Percentiles rank a stretch among this genome's conserved stretches.
phyloP scores from a whole-genome alignment of 2,329 filamentous ascomycete species.

The Graphiopsis chlorocephala region DNA sequence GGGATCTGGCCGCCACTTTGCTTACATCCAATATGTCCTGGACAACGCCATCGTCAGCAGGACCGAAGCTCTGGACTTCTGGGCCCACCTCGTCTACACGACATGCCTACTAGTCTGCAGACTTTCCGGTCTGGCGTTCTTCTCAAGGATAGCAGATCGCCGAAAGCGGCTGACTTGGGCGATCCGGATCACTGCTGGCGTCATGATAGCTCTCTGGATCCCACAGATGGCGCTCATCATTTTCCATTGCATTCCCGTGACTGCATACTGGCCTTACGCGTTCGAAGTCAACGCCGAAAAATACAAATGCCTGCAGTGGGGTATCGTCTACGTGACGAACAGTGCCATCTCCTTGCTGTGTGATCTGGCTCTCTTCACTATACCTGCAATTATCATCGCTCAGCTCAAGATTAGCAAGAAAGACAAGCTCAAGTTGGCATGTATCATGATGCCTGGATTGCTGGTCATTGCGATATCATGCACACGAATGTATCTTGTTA shows the following conservation, averaged over 20 bases:
- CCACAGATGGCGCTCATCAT: slow-evolving; percentile 51
- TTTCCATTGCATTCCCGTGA: slow-evolving; percentile 53
- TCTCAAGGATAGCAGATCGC: slow-evolving; percentile 46
- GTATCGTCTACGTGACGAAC: slow-evolving; percentile 52
- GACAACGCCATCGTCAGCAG: slow-evolving; percentile 40
- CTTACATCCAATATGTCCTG: slow-evolving; percentile 49
- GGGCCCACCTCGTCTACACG: slow-evolving; percentile 53
- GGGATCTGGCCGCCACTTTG: slow-evolving; percentile 49
- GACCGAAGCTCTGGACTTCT: slow-evolving; percentile 51
- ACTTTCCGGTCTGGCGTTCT: slow-evolving; percentile 53
- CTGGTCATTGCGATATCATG: slow-evolving; percentile 51
- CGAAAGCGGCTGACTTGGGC: slow-evolving; percentile 37
- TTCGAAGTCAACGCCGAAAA: slow-evolving; percentile 43
- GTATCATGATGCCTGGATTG: slow-evolving; percentile 51
- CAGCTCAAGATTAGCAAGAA: slow-evolving; percentile 44
- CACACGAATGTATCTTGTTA: slow-evolving; percentile 48
- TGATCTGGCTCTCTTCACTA: slow-evolving; percentile 51
- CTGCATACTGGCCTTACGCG: slow-evolving; percentile 51
- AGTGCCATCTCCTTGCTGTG: slow-evolving; percentile 50
- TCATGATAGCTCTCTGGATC: slow-evolving; percentile 45
- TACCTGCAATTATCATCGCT: slow-evolving; percentile 49
- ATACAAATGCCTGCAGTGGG: slow-evolving; percentile 51
- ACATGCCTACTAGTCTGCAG: slow-evolving; percentile 51
- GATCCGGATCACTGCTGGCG: slow-evolving; percentile 34
- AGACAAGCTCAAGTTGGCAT: slow-evolving; percentile 48